A percentile compares a stretch with the other conserved stretches of the same genome.
phyloP scores from a whole-genome alignment of 176 grass and related monocot genomes.

The Oryza rufipogon region DNA sequence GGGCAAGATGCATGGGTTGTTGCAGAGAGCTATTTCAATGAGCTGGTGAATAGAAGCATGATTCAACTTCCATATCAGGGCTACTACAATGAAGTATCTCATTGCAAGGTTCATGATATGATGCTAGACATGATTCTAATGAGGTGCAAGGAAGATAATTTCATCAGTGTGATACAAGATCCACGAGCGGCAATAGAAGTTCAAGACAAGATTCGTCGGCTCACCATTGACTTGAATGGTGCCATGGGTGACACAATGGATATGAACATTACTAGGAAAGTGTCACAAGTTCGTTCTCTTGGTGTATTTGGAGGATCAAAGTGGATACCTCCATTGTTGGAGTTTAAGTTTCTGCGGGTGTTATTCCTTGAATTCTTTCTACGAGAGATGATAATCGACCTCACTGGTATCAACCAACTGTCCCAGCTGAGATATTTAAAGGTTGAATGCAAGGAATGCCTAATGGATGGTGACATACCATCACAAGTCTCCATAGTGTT shows the following conservation, averaged over 20 bases:
- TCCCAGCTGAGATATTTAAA: not conserved
- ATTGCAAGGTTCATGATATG: not conserved
- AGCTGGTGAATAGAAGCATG: not conserved
- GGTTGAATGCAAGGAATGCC: not conserved
- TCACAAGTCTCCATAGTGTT: too few relatives aligned
- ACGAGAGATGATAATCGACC: not conserved
- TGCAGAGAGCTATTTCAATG: not conserved
- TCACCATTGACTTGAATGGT: not conserved
- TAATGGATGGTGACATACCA: too few relatives aligned
- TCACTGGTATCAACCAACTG: not conserved
- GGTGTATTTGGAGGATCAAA: not conserved
- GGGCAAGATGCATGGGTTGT: not conserved
- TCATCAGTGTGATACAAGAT: not conserved
- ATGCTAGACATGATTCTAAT: not conserved
- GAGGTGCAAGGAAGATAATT: not conserved
- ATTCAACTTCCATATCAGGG: not conserved
- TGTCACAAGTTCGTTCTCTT: not conserved
- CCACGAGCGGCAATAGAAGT: not conserved
- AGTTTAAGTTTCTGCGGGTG: not conserved
- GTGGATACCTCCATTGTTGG: not conserved
- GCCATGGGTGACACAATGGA: not conserved
- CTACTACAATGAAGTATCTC: not conserved
- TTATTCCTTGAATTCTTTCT: not conserved
- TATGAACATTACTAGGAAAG: not conserved
- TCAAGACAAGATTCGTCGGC: not conserved